phyloP scores from a whole-genome alignment of 495 filamentous ascomycete species.

The Umbilicaria muhlenbergii region DNA sequence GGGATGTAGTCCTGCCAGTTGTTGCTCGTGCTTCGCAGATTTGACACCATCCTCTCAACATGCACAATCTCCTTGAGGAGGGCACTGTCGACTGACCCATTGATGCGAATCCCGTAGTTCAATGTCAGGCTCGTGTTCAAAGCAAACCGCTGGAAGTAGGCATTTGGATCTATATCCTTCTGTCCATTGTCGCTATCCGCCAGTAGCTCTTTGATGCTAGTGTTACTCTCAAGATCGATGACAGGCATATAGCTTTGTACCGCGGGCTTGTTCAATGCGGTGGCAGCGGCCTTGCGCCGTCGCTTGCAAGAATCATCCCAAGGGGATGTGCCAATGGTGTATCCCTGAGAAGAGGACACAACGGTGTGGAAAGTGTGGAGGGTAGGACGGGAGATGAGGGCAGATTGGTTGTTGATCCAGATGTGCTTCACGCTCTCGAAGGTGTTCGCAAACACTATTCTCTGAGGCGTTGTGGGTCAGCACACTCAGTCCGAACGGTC shows the following conservation, averaged over 20 bases:
- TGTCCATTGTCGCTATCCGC: slow-evolving; percentile 38
- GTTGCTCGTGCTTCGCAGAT: slow-evolving; percentile 50
- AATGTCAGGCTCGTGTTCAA: slow-evolving; percentile 50
- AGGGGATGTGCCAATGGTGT: slow-evolving; percentile 58
- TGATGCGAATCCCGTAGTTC: slow-evolving; percentile 50
- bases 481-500: not conserved
- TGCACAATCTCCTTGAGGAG: slow-evolving; percentile 46
- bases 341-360: slow-evolving; percentile 52
- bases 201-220: slow-evolving; percentile 48
- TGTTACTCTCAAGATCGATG: slow-evolving; percentile 50
- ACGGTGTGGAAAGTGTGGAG: slow-evolving; percentile 62
- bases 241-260: slow-evolving; percentile 57
- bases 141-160: slow-evolving; percentile 52
- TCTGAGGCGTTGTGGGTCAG: slow-evolving; percentile 16
- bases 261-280: slow-evolving; percentile 50
- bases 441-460: slow-evolving; percentile 54
- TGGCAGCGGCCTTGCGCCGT: slow-evolving; percentile 53
- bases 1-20: slow-evolving; percentile 63
- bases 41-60: slow-evolving; percentile 46
- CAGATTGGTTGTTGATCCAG: slow-evolving; percentile 57
- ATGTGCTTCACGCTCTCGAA: slow-evolving; percentile 51
- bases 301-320: slow-evolving; percentile 64
- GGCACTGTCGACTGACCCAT: slow-evolving; percentile 39
- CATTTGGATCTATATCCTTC: slow-evolving; percentile 44
- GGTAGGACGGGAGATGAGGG: slow-evolving; percentile 53